Percentiles rank a stretch among this genome's conserved stretches.
These are phyloP conservation scores for Emmonsiellopsis sp. DNA, from an alignment of 2,329 filamentous ascomycete genomes.

Conservation along the genomic window DNA sequence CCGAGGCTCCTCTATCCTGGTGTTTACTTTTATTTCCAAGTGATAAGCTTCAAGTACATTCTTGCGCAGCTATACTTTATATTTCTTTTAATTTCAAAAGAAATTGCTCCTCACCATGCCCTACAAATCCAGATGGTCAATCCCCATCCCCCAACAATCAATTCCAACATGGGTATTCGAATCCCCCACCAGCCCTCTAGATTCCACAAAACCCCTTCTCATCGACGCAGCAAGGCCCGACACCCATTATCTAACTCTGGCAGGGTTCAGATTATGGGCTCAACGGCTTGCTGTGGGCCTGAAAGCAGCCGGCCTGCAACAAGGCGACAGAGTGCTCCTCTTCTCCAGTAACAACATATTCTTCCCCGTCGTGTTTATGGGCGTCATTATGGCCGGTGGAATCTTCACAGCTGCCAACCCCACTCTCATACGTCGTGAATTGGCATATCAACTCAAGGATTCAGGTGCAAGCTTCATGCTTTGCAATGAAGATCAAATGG, in stretches of 20 bases:
- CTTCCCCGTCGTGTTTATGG: slow-evolving; percentile 60
- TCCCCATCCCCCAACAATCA: slow-evolving; percentile 38
- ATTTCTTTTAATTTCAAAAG: too few species aligned
- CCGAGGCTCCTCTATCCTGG: too few species aligned
- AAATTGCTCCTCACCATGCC: slow-evolving; percentile 31
- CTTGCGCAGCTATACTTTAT: neutral
- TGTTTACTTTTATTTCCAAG: too few species aligned
- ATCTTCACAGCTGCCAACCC: slow-evolving; percentile 70
- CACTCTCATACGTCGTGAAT: slow-evolving; percentile 56
- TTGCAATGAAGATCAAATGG: slow-evolving; percentile 48
- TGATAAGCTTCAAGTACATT: too few species aligned
- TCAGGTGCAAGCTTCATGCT: slow-evolving; percentile 59
- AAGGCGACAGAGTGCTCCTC: slow-evolving; percentile 61
- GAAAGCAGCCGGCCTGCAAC: slow-evolving; percentile 52
- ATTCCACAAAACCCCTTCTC: slow-evolving; percentile 38
- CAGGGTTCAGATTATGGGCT: slow-evolving; percentile 57
- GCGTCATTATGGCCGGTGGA: slow-evolving; percentile 65
- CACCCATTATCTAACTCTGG: slow-evolving; percentile 53
- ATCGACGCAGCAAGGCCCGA: slow-evolving; percentile 59
- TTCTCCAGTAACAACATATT: slow-evolving; percentile 66
- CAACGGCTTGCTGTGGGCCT: slow-evolving; percentile 64
- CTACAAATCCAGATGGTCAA: slow-evolving; percentile 40
- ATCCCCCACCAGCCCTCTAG: slow-evolving; percentile 38
- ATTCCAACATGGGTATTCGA: slow-evolving; percentile 40
- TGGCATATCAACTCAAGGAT: slow-evolving; percentile 66